Percentiles rank a stretch among this genome's conserved stretches.
These are phyloP conservation scores for Nematocida sp. DNA, from an alignment of 371 early-diverging fungal species.

Conservation along the genomic window DNA sequence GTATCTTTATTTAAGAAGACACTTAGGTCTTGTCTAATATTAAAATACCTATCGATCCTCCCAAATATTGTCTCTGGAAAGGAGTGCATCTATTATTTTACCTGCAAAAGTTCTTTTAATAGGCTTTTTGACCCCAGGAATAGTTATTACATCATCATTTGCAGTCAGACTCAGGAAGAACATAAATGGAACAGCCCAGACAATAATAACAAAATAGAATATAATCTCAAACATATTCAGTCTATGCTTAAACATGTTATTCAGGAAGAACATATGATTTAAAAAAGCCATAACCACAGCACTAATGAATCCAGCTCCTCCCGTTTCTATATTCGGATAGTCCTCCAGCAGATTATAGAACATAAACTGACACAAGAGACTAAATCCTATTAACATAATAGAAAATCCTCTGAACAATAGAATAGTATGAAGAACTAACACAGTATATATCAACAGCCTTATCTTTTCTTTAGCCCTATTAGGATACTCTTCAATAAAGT, in stretches of 20 bases:
- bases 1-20: not conserved
- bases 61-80: conserved; percentile 36
- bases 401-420: conserved; percentile 59
- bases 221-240: conserved; percentile 50
- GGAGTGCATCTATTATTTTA: conserved; percentile 37
- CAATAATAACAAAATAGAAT: conserved; percentile 58
- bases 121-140: conserved; percentile 48
- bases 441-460: conserved; percentile 46
- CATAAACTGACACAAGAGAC: conserved; percentile 56
- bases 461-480: conserved; percentile 63
- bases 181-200: conserved; percentile 64
- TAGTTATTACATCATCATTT: conserved; percentile 59
- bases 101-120: conserved; percentile 50
- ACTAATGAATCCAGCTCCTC: conserved; percentile 60
- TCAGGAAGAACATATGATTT: conserved; percentile 63
- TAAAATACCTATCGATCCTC: conserved; percentile 38
- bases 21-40: not conserved
- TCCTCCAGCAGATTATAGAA: conserved; percentile 60
- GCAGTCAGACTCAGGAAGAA: conserved; percentile 64
- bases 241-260: conserved; percentile 21
- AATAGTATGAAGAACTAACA: conserved; percentile 52
- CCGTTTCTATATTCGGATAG: conserved; percentile 61
- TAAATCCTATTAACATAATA: conserved; percentile 55
- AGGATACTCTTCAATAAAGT: conserved; percentile 64
- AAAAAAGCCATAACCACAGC: conserved; percentile 61